Evolutionary conservation across 331 rosid species (phyloP).

Genomic region (Malus hybrid): DNA sequence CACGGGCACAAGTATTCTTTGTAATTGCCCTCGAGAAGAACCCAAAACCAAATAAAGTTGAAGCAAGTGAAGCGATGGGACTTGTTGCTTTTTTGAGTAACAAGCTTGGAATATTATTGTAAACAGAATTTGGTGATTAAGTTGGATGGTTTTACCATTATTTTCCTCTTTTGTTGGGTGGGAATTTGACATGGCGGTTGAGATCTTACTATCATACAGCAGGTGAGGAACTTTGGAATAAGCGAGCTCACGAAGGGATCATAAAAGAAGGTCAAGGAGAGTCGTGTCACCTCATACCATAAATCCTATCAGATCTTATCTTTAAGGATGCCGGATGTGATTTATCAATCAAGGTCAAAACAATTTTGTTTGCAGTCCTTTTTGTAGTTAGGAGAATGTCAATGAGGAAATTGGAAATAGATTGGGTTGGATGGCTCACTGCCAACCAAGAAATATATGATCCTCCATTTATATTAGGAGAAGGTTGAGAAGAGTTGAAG

Average conservation of each 20-base stretch:
- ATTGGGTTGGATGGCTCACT: not conserved
- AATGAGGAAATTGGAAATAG: not conserved
- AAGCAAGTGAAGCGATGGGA: not conserved
- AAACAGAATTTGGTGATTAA: constrained; percentile 11
- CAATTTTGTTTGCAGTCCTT: not conserved
- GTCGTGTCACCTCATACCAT: not conserved
- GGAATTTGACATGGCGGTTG: not conserved
- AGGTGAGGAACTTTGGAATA: constrained; percentile 6
- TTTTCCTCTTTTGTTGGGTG: constrained; percentile 1
- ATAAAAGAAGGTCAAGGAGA: not conserved
- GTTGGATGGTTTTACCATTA: not conserved
- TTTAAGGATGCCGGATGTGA: not conserved
- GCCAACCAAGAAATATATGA: not conserved
- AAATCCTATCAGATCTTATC: not conserved
- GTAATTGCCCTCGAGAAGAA: not conserved
- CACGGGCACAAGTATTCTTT: not conserved
- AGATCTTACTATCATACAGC: not conserved
- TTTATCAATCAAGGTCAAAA: not conserved
- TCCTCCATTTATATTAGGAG: not conserved
- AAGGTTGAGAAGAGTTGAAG: not conserved
- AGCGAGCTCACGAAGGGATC: too few species aligned
- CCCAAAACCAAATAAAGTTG: constrained; percentile 7
- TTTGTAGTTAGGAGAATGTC: constrained; percentile 7
- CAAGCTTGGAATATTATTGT: not conserved
- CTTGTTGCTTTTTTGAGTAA: not conserved